A percentile compares a stretch with the other conserved stretches of the same genome.
Evolutionary conservation across 108 stramenopile species (phyloP).

Genomic region (Cyclotella atomus): DNA sequence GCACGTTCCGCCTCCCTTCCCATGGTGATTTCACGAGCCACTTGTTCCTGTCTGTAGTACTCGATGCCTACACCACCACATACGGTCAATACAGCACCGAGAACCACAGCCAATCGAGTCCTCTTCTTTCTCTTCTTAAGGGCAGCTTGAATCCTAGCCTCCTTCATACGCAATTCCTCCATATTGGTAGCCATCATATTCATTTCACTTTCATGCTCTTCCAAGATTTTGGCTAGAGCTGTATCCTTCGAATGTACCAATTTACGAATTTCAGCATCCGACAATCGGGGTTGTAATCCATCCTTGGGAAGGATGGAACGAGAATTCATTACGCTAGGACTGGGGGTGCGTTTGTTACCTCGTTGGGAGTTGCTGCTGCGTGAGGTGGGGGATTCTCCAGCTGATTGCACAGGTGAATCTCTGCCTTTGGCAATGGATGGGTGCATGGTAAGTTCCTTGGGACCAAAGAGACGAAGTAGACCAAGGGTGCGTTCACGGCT

Average conservation of each 20-base stretch:
- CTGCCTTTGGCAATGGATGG: neutral
- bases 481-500: slow-evolving; percentile 40
- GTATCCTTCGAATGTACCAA: slow-evolving; percentile 48
- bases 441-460: slow-evolving; percentile 20
- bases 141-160: slow-evolving; percentile 3
- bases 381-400: slow-evolving; percentile 31
- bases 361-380: neutral
- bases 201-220: slow-evolving; percentile 49
- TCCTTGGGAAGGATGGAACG: slow-evolving; percentile 26
- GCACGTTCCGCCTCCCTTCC: slow-evolving; percentile 38
- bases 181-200: slow-evolving; percentile 47
- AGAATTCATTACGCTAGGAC: slow-evolving; percentile 1
- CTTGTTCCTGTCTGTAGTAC: slow-evolving; percentile 25
- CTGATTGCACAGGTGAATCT: slow-evolving; percentile 12
- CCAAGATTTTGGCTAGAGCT: slow-evolving; percentile 40
- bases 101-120: slow-evolving; percentile 10
- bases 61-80: slow-evolving; percentile 28
- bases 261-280: slow-evolving; percentile 46
- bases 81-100: neutral
- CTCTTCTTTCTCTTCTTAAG: slow-evolving; percentile 37
- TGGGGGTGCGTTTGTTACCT: neutral
- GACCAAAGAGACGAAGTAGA: slow-evolving; percentile 37
- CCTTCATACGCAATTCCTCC: slow-evolving; percentile 39
- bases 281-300: slow-evolving; percentile 41
- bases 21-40: slow-evolving; percentile 30